phyloP scores from a whole-genome alignment of 2,329 filamentous ascomycete species.

The Dichotomopilus funicola region DNA sequence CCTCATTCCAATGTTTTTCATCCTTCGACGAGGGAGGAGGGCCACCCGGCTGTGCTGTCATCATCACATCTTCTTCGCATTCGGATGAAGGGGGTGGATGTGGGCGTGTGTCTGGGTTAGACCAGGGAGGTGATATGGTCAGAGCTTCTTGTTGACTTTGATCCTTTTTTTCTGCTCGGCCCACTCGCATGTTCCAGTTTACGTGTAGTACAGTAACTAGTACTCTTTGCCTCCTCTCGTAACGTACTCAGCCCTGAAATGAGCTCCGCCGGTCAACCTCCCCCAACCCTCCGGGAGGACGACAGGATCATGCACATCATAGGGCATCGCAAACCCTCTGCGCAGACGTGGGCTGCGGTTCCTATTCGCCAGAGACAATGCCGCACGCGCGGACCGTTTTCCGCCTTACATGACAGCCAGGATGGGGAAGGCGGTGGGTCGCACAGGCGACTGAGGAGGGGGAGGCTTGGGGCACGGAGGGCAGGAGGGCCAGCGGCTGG shows the following conservation, averaged over 20 bases:
- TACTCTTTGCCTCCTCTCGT: no score
- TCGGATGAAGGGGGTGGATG: background rate
- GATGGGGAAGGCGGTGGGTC: constrained; percentile 19
- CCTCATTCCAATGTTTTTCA: constrained; percentile 14
- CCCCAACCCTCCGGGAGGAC: constrained; percentile 16
- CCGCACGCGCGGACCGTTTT: constrained; percentile 35
- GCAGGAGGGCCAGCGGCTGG: background rate
- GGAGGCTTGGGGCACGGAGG: constrained; percentile 1
- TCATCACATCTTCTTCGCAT: constrained; percentile 5
- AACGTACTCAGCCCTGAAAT: constrained; percentile 1
- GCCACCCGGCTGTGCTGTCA: constrained; percentile 3
- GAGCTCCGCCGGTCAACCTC: background rate
- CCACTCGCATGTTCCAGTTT: no score
- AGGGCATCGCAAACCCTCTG: constrained; percentile 18
- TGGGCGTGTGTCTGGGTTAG: no score
- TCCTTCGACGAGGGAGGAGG: constrained; percentile 7
- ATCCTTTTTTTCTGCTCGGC: no score
- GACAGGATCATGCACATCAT: constrained; percentile 26
- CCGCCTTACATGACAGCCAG: constrained; percentile 29
- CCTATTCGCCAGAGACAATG: constrained; percentile 24
- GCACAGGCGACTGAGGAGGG: constrained; percentile 13
- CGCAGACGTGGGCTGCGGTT: constrained; percentile 16
- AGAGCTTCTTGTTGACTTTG: no score
- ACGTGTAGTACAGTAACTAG: no score
- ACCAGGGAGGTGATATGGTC: no score